Percentiles rank a stretch among this genome's conserved stretches.
These are phyloP conservation scores for Durio zibethinus DNA, from an alignment of 345 rosid genomes.

Conservation along the genomic window DNA sequence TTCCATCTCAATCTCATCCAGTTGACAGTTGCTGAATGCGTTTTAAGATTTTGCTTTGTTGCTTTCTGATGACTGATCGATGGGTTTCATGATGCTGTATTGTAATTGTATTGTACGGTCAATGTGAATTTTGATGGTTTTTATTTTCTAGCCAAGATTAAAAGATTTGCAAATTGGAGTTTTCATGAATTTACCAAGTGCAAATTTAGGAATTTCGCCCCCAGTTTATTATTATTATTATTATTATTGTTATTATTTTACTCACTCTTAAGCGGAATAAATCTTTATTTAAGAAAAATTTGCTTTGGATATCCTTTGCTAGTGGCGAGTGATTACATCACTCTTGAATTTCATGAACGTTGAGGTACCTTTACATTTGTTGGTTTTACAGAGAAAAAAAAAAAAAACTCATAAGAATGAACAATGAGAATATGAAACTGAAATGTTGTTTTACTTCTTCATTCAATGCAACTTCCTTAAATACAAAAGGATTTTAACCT, in stretches of 20 bases:
- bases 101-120: not conserved
- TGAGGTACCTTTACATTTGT: not conserved
- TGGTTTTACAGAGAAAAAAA: too few species aligned
- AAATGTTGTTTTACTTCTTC: too few species aligned
- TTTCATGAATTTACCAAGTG: not conserved
- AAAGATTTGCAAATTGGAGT: not conserved
- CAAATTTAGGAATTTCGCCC: not conserved
- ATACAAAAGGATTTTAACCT: too few species aligned
- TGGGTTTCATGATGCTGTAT: not conserved
- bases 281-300: not conserved
- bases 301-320: not conserved
- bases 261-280: not conserved
- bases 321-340: not conserved
- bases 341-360: not conserved
- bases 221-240: not conserved
- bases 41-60: not conserved
- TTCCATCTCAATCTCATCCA: constrained; percentile 17
- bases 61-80: not conserved
- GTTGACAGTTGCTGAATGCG: not conserved
- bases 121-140: not conserved
- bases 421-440: too few species aligned
- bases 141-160: not conserved
- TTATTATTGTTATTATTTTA: too few species aligned
- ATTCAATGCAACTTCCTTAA: too few species aligned
- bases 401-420: too few species aligned